These are phyloP conservation scores for Saccharomyces hybrid DNA, from an alignment of 1,139 yeast species.

Conservation along the genomic window DNA sequence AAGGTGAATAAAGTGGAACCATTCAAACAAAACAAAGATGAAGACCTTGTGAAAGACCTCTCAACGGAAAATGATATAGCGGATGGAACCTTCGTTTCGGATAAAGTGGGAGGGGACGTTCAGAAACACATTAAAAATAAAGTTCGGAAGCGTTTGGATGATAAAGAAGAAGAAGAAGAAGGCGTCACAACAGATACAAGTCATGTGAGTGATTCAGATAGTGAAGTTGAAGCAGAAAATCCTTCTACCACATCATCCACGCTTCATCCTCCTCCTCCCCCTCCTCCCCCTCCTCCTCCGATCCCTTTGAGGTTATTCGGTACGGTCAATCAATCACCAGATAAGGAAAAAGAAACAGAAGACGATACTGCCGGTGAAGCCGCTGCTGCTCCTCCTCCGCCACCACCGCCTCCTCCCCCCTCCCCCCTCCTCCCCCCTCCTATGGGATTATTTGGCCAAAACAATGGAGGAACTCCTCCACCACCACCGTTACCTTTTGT, in stretches of 20 bases:
- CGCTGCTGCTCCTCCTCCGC: slow-evolving; percentile 17
- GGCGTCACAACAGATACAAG: background rate
- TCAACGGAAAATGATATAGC: background rate
- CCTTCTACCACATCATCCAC: slow-evolving; percentile 12
- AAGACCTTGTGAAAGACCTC: background rate
- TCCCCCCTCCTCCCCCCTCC: slow-evolving; percentile 15
- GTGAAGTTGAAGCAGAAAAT: slow-evolving; percentile 11
- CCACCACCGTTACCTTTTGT: slow-evolving; percentile 26
- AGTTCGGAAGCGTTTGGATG: background rate
- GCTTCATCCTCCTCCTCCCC: slow-evolving; percentile 31
- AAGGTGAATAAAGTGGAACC: slow-evolving; percentile 37
- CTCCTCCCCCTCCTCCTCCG: slow-evolving; percentile 30
- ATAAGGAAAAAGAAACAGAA: slow-evolving; percentile 7
- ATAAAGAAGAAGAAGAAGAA: background rate
- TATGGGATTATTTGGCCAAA: slow-evolving; percentile 14
- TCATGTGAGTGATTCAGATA: background rate
- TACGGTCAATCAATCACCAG: slow-evolving; percentile 8
- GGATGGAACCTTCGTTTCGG: background rate
- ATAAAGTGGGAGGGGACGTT: background rate
- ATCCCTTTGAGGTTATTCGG: slow-evolving; percentile 31
- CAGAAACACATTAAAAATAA: background rate
- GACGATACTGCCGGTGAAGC: slow-evolving; percentile 17
- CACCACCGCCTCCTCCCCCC: slow-evolving; percentile 29
- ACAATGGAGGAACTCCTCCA: slow-evolving; percentile 12
- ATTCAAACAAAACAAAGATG: slow-evolving; percentile 5